phyloP scores from a whole-genome alignment of 768 basidiomycete genomes.

The Gelatoporia subvermispora region DNA sequence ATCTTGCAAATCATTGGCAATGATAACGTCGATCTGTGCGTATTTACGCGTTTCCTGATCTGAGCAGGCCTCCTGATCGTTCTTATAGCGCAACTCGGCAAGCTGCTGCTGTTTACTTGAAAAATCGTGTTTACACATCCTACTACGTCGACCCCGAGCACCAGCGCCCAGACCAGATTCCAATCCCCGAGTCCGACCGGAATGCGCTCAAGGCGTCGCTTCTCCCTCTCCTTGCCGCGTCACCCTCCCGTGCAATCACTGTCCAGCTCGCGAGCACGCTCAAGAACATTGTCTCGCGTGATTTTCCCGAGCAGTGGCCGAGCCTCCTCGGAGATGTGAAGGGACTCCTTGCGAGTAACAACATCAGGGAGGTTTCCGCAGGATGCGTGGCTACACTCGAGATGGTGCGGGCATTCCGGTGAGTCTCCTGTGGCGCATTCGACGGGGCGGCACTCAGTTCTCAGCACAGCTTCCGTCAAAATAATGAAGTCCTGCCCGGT shows the following conservation, averaged over 20 bases:
- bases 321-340: slow-evolving; percentile 64
- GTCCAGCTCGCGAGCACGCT: slow-evolving; percentile 72
- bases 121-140: slow-evolving; percentile 74
- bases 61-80: slow-evolving; percentile 3
- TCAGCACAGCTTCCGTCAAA: slow-evolving; percentile 60
- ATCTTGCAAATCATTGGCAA: slow-evolving; percentile 81
- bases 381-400: slow-evolving; percentile 78
- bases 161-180: slow-evolving; percentile 53
- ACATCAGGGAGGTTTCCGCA: slow-evolving; percentile 73
- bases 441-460: background rate
- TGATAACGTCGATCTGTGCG: slow-evolving; percentile 69
- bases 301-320: slow-evolving; percentile 79
- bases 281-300: slow-evolving; percentile 67
- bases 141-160: slow-evolving; percentile 48
- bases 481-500: slow-evolving; percentile 50
- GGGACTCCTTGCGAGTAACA: slow-evolving; percentile 52
- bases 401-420: slow-evolving; percentile 74
- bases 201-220: slow-evolving; percentile 66
- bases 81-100: slow-evolving; percentile 68
- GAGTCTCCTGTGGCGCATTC: slow-evolving; percentile 15
- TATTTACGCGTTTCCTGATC: slow-evolving; percentile 39
- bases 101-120: slow-evolving; percentile 83
- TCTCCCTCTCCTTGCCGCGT: slow-evolving; percentile 63
- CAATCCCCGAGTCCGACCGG: slow-evolving; percentile 66
- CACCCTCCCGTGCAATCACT: slow-evolving; percentile 62